A percentile compares a stretch with the other conserved stretches of the same genome.
These are phyloP conservation scores for Blepharisma stoltei DNA, from an alignment of 73 alveolate genomes.

Conservation along the genomic window DNA sequence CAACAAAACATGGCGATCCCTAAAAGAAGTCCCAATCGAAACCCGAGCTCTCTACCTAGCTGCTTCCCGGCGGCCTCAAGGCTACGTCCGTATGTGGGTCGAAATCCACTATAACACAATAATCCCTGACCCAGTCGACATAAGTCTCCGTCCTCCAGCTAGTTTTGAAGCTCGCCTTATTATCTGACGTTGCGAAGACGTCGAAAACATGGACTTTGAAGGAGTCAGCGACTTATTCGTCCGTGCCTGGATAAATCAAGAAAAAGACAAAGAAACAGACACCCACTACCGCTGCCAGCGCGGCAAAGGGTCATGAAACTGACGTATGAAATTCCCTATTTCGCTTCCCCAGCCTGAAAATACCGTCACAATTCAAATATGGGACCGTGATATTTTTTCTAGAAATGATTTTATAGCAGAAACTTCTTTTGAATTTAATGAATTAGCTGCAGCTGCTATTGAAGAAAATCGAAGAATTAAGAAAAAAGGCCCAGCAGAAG, in stretches of 20 bases:
- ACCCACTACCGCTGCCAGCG: slow-evolving; percentile 67
- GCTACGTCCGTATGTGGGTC: slow-evolving; percentile 78
- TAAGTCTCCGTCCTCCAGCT: slow-evolving; percentile 64
- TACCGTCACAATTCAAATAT: slow-evolving; percentile 16
- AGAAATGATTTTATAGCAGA: slow-evolving; percentile 31
- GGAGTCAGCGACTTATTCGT: slow-evolving; percentile 79
- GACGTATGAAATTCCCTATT: slow-evolving; percentile 59
- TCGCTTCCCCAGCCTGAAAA: slow-evolving; percentile 26
- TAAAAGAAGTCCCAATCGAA: slow-evolving; percentile 68
- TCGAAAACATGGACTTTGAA: slow-evolving; percentile 70
- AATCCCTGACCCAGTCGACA: slow-evolving; percentile 33
- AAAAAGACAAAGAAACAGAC: slow-evolving; percentile 70
- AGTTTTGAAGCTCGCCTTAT: slow-evolving; percentile 82
- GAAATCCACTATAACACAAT: slow-evolving; percentile 64
- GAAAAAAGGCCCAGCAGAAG: slow-evolving; percentile 32
- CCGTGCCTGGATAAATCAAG: slow-evolving; percentile 61
- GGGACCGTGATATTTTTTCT: slow-evolving; percentile 25
- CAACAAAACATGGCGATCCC: slow-evolving; percentile 58
- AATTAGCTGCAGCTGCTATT: not conserved
- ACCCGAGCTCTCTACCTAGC: slow-evolving; percentile 70
- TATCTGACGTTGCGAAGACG: slow-evolving; percentile 76
- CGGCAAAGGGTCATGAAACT: slow-evolving; percentile 53
- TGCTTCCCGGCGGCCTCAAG: slow-evolving; percentile 56
- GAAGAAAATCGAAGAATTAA: not conserved
- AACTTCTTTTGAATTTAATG: not conserved